Evolutionary conservation across 768 basidiomycete genomes (phyloP), one percentile per base, ranked within the genome.

Genomic region (Termitomyces titanicus): DNA sequence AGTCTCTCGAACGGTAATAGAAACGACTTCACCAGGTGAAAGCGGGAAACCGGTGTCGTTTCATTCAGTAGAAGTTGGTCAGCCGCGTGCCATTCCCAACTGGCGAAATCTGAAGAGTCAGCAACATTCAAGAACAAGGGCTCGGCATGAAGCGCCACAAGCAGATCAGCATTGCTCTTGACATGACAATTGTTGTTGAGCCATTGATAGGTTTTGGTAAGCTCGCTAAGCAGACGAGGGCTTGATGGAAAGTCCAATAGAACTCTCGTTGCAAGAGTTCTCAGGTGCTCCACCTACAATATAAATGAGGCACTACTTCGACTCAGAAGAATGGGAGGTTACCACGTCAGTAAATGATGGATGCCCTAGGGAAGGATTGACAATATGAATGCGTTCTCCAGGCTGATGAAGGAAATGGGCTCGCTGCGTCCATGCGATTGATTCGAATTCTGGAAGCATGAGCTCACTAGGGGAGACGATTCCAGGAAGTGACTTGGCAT

Each of bases 401-500:
- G 76, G 76, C 20, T 65, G 59, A 3, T 52, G 46, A 3, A 53
- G 37, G 31, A 74, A 72, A 15, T 65, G 51, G 2, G 69, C 78
- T n/a, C 78, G 64, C 51, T 82, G 80, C 4, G 77, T 78, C 81
- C 81, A 82, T 7, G 74, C 74, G 11, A 82, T 66, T 0, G 72
- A 53, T 59, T 75, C 72, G 47, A 67, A 72, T 34, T 74, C 66
- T 17, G 64, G 45, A 33, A 68, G 70, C 10, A 80, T 68, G 2
- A 79, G 56, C 45, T 79, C 55, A 6, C 42, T 60, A 0, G 80
- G 79, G 0, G 72, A 61, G 2, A 79, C 73, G 12, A 80, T 53
- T 1, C 29, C 35, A 5, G 67, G 70, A 20, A 79, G 60, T 8
- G 43, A 51, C 1, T 56, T 57, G 34, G 72, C 63, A 46, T 72